A percentile compares a stretch with the other conserved stretches of the same genome.
Conservation (phyloP, 495 filamentous ascomycete genomes). For the Monascus purpureus region DNA sequence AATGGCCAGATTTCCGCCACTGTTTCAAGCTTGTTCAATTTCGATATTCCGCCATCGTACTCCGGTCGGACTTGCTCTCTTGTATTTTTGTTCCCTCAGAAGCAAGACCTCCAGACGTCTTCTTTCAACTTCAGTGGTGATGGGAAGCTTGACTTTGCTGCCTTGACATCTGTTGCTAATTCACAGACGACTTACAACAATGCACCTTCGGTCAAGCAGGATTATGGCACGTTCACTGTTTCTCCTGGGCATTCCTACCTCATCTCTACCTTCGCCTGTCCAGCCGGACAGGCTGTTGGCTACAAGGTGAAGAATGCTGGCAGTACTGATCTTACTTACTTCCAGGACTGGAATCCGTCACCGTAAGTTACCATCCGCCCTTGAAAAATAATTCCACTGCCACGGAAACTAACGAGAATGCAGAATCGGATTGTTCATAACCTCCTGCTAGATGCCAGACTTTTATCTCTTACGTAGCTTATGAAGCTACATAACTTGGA, state of each 20-base stretch:
- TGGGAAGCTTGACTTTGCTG: constrained; percentile 40
- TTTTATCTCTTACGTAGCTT: constrained; percentile 1
- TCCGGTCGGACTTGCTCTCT: constrained; percentile 47
- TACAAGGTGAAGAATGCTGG: constrained; percentile 39
- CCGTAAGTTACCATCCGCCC: constrained; percentile 22
- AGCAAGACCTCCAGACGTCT: constrained; percentile 37
- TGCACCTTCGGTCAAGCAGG: constrained; percentile 26
- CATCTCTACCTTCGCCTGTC: constrained; percentile 42
- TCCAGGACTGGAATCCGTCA: constrained; percentile 46
- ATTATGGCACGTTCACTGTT: constrained; percentile 35
- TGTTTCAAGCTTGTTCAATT: constrained; percentile 53
- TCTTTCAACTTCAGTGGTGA: constrained; percentile 42
- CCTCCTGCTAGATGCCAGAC: constrained; percentile 30
- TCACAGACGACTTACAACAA: constrained; percentile 36
- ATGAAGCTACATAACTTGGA: constrained; percentile 4
- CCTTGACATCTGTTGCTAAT: constrained; percentile 25
- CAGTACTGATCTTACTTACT: constrained; percentile 43
- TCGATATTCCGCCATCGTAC: constrained; percentile 43
- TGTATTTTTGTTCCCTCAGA: constrained; percentile 50
- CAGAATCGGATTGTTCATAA: constrained; percentile 50
- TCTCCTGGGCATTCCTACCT: constrained; percentile 41
- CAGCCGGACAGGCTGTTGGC: constrained; percentile 33
- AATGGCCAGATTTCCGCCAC: constrained; percentile 40
- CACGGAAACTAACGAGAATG: constrained; percentile 9
- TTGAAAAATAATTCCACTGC: neutral